phyloP scores from a whole-genome alignment of 306 rosid genomes.

The Gleditsia sinensis region DNA sequence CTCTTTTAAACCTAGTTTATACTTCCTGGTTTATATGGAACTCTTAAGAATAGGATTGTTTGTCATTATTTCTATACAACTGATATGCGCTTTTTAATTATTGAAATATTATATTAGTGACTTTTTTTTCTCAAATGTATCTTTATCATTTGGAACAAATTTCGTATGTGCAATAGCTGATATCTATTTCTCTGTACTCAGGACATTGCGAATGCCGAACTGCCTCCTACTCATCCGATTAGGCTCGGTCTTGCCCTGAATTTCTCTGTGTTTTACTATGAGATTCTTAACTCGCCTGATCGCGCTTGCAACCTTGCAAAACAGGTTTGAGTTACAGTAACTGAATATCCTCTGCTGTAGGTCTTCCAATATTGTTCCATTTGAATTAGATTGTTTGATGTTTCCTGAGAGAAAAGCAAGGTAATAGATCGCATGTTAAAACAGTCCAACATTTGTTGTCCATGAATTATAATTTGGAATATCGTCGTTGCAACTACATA shows the following conservation, averaged over 20 bases:
- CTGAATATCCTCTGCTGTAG: not conserved
- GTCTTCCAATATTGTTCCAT: not conserved
- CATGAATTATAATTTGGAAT: not conserved
- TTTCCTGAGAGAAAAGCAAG: not conserved
- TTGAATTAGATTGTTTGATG: not conserved
- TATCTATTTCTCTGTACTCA: slow-evolving; percentile 27
- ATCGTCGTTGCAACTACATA: not conserved
- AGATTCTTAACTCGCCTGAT: slow-evolving; percentile 97
- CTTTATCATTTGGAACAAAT: not conserved
- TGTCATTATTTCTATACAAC: not conserved
- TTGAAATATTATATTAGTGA: not conserved
- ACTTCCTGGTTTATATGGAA: not conserved
- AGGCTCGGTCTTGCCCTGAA: slow-evolving; percentile 99
- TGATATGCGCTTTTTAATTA: not conserved
- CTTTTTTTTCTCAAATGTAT: not conserved
- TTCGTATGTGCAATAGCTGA: not conserved
- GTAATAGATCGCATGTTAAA: not conserved
- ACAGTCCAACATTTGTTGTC: not conserved
- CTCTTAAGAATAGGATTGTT: not conserved
- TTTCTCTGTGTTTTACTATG: slow-evolving; percentile 93
- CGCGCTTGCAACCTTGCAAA: slow-evolving; percentile 94
- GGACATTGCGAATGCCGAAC: slow-evolving; percentile 90
- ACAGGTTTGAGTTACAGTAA: slow-evolving; percentile 57
- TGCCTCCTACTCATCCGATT: slow-evolving; percentile 97
- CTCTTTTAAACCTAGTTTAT: not conserved